A percentile compares a stretch with the other conserved stretches of the same genome.
Evolutionary conservation across 2,329 filamentous ascomycete genomes (phyloP).

Genomic region (Diaporthe citri): DNA sequence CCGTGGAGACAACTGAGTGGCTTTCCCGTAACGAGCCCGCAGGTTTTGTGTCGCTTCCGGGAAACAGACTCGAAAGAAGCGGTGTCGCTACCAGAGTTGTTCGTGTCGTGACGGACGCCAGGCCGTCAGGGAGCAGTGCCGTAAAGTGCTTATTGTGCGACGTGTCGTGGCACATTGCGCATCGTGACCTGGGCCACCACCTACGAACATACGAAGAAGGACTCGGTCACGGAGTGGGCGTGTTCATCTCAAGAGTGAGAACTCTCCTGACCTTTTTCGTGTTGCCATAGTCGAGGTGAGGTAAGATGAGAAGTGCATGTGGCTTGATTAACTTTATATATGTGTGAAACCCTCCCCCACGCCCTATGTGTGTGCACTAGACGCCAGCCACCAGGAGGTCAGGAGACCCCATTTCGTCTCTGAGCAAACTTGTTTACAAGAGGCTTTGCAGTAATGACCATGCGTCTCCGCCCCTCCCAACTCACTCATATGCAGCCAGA

Average conservation of each 20-base stretch:
- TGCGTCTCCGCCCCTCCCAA: neutral
- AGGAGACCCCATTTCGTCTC: neutral
- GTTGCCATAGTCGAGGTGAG: neutral
- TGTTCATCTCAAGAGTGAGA: neutral
- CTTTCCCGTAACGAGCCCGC: constrained; percentile 12
- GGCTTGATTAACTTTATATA: constrained; percentile 28
- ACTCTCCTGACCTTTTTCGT: neutral
- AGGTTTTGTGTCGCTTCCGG: constrained; percentile 12
- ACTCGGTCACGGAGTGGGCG: neutral
- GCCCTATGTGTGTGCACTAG: constrained; percentile 8
- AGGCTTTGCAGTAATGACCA: neutral
- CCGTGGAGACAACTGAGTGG: neutral
- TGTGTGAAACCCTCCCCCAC: constrained; percentile 24
- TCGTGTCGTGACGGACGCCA: neutral
- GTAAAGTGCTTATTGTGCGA: neutral
- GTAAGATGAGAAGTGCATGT: neutral
- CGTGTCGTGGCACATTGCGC: constrained; percentile 4
- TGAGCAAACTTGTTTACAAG: neutral
- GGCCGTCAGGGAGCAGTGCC: neutral
- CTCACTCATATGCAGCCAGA: constrained; percentile 7
- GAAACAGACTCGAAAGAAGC: neutral
- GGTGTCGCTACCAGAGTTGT: neutral
- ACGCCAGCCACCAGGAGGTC: neutral
- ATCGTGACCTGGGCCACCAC: neutral
- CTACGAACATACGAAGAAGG: neutral